Percentiles rank a stretch among this genome's conserved stretches.
phyloP scores from a whole-genome alignment of 192 early-diverging fungal genomes.

The Coemansia sp. region DNA sequence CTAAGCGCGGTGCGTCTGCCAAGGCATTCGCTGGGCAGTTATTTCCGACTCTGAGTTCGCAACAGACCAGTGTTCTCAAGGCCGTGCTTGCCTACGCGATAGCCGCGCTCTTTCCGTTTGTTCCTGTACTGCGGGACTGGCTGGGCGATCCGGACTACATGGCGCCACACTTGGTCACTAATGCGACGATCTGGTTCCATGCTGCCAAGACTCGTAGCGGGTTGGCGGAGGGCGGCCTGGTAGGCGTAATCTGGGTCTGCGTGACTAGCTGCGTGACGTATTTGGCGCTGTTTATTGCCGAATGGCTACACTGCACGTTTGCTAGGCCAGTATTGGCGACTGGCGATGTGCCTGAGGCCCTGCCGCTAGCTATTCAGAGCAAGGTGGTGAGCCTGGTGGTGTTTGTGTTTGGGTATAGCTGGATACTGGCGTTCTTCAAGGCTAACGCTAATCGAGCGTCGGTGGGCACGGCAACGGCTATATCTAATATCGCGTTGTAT shows the following conservation, averaged over 20 bases:
- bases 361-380: constrained; percentile 47
- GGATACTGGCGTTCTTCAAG: constrained; percentile 58
- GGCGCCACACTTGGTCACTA: constrained; percentile 70
- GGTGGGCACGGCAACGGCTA: constrained; percentile 55
- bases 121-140: constrained; percentile 62
- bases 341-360: constrained; percentile 2
- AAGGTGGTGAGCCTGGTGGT: constrained; percentile 47
- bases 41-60: constrained; percentile 3
- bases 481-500: constrained; percentile 52
- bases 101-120: constrained; percentile 71
- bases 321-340: background rate
- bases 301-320: constrained; percentile 33
- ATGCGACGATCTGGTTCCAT: constrained; percentile 77
- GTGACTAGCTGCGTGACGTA: constrained; percentile 35
- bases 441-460: constrained; percentile 56
- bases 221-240: constrained; percentile 49
- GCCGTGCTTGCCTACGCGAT: constrained; percentile 68
- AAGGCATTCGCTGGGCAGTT: background rate
- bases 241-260: constrained; percentile 44
- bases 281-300: constrained; percentile 23
- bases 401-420: constrained; percentile 55
- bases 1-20: background rate
- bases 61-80: constrained; percentile 57
- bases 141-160: constrained; percentile 61
- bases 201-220: constrained; percentile 74